A percentile compares a stretch with the other conserved stretches of the same genome.
Conservation (phyloP, 805 yeast species). For the Starmerella floris region DNA sequence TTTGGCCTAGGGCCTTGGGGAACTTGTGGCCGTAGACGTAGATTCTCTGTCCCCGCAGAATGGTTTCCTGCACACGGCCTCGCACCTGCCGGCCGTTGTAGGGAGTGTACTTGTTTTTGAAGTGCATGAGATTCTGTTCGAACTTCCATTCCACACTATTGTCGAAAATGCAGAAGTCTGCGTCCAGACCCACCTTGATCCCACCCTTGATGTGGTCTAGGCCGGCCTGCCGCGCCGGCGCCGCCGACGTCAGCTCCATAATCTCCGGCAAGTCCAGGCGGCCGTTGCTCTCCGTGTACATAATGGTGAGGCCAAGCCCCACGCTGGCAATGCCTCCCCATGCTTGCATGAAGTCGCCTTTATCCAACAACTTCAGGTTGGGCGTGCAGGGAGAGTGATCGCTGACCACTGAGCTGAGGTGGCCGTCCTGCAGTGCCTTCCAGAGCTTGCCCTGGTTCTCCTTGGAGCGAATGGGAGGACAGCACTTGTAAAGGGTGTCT, state of each 20-base stretch:
- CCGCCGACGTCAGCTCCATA: conserved; percentile 62
- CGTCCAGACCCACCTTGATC: conserved; percentile 64
- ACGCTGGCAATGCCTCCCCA: conserved; percentile 97
- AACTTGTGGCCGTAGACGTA: conserved; percentile 25
- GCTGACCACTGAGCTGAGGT: conserved; percentile 73
- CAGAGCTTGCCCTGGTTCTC: conserved; percentile 60
- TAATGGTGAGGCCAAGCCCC: conserved; percentile 73
- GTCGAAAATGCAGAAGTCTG: conserved; percentile 77
- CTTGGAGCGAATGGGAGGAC: conserved; percentile 82
- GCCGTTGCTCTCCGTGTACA: conserved; percentile 50
- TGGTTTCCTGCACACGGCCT: conserved; percentile 69
- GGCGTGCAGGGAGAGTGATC: conserved; percentile 97
- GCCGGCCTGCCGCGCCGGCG: conserved; percentile 80
- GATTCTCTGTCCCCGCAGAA: conserved; percentile 60
- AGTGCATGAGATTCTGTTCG: conserved; percentile 32
- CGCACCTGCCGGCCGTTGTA: conserved; percentile 54
- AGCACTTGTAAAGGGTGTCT: conserved; percentile 79
- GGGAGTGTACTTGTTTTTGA: conserved; percentile 81
- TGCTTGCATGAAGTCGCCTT: conserved; percentile 80
- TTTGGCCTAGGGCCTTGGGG: conserved; percentile 10
- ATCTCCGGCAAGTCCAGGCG: conserved; percentile 47
- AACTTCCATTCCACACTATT: conserved; percentile 39
- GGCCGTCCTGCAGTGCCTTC: conserved; percentile 54
- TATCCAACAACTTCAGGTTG: conserved; percentile 62
- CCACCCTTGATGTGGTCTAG: conserved; percentile 59